phyloP scores from a whole-genome alignment of 2,329 filamentous ascomycete species.

The Verticillium zaregamsianum region DNA sequence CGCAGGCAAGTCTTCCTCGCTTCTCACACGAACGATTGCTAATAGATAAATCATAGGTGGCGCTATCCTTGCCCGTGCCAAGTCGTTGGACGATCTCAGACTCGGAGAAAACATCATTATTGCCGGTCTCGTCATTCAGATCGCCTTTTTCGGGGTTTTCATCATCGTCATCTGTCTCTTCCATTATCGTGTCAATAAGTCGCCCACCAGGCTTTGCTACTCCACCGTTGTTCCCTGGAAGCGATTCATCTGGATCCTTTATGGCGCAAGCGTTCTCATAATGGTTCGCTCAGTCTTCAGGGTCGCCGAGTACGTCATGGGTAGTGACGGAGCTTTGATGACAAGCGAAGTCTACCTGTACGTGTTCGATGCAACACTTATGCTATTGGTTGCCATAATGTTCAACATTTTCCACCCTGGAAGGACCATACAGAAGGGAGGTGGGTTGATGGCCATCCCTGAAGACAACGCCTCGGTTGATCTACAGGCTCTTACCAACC shows the following conservation, averaged over 20 bases:
- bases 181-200: constrained; percentile 27
- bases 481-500: too few relatives aligned
- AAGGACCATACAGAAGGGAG: too few relatives aligned
- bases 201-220: constrained; percentile 10
- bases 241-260: constrained; percentile 22
- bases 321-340: constrained; percentile 26
- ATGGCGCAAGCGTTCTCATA: constrained; percentile 26
- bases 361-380: constrained; percentile 32
- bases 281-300: constrained; percentile 36
- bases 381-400: constrained; percentile 18
- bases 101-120: constrained; percentile 45
- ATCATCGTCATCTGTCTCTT: constrained; percentile 42
- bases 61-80: constrained; percentile 13
- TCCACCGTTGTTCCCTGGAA: constrained; percentile 22
- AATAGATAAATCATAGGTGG: background rate
- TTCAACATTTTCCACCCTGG: constrained; percentile 5
- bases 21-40: background rate
- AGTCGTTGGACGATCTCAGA: constrained; percentile 14
- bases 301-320: constrained; percentile 35
- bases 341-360: constrained; percentile 31
- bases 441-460: too few relatives aligned
- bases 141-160: constrained; percentile 54
- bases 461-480: too few relatives aligned
- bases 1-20: constrained; percentile 23
- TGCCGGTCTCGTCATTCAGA: constrained; percentile 48